Base-by-base conservation (phyloP, 1,284 basidiomycete genomes). In the Pseudomicrostroma phylloplanum region DNA sequence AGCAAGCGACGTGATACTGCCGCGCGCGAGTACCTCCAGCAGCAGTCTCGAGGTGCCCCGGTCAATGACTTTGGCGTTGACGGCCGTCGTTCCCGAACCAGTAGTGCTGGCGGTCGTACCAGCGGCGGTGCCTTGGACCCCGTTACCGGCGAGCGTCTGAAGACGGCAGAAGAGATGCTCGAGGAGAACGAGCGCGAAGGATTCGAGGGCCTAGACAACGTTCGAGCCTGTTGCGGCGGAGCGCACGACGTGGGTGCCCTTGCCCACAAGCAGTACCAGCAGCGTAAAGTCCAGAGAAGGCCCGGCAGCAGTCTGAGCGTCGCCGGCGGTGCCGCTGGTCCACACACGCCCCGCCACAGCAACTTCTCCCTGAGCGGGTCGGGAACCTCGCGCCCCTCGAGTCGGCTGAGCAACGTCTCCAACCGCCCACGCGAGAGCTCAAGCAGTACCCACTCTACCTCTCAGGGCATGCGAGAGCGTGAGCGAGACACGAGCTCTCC, bases 1-100 rank as follows among this genome's bases (percentile, higher is more conserved):
- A 85, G 89, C 67, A 92, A 93, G 76, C 87, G 91, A 12, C 85
- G 87, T 1, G 91, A 90, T 11, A 94, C 91, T 1, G 89, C 90
- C 0, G 93, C 93, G 0, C 86, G 88, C 7, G 91, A 93, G 74
- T 96, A 91, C 73, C 82, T 93, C 56, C 62, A 69, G 56, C 67
- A 71, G 62, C 62, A 65, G 65, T 19, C 51, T 6, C 30, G 30
- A 36, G 30, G 30, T 3, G 30, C 4, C 9, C 30, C 30, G 30
- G 30, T 9, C 30, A 36, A 36, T 36, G 30, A 36, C 30, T 36
- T 36, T 36, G 30, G 30, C 3, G 30, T 36, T 3, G 30, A 36
- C 30, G 15, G 15, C 3, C 43, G 43, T 21, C 15, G 43, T 6
- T n/a, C 43, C 6, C 17, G 43, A 3, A 48, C 4, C 17, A 48